phyloP scores from a whole-genome alignment of 768 basidiomycete species.

The Auricularia heimuer region DNA sequence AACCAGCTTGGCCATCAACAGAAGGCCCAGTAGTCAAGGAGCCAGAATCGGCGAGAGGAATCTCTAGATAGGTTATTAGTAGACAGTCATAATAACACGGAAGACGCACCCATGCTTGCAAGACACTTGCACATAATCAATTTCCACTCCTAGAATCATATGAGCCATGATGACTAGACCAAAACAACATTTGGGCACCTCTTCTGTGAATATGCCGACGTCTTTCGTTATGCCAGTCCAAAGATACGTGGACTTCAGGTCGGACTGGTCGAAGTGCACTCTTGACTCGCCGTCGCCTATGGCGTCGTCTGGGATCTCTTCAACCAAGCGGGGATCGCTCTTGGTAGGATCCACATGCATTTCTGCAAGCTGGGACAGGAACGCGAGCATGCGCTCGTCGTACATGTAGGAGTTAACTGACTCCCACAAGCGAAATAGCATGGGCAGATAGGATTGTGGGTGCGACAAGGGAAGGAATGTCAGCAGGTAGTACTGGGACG shows the following conservation, averaged over 20 bases:
- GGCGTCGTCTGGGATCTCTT: slow-evolving; percentile 61
- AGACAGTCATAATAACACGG: background rate
- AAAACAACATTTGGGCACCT: slow-evolving; percentile 13
- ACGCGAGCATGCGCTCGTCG: slow-evolving; percentile 83
- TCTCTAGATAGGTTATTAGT: slow-evolving; percentile 35
- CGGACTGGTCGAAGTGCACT: slow-evolving; percentile 41
- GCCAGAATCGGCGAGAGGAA: slow-evolving; percentile 61
- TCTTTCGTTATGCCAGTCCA: slow-evolving; percentile 48
- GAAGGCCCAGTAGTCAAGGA: slow-evolving; percentile 67
- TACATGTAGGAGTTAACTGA: slow-evolving; percentile 82
- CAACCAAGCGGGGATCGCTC: slow-evolving; percentile 62
- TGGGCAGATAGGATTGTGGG: slow-evolving; percentile 73
- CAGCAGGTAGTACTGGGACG: slow-evolving; percentile 76
- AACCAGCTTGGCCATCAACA: slow-evolving; percentile 62
- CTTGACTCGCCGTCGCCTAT: slow-evolving; percentile 51
- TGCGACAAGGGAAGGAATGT: slow-evolving; percentile 80
- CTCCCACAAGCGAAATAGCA: slow-evolving; percentile 81
- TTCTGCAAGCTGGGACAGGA: slow-evolving; percentile 67
- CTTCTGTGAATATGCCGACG: slow-evolving; percentile 74
- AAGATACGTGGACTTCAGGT: slow-evolving; percentile 26
- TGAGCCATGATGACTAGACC: background rate
- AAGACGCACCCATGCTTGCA: slow-evolving; percentile 60
- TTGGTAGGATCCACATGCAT: slow-evolving; percentile 69
- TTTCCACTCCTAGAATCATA: slow-evolving; percentile 47
- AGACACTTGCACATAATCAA: slow-evolving; percentile 85